Evolutionary conservation across 179 eudicot species (phyloP).

Genomic region (Carnegiea gigantea): DNA sequence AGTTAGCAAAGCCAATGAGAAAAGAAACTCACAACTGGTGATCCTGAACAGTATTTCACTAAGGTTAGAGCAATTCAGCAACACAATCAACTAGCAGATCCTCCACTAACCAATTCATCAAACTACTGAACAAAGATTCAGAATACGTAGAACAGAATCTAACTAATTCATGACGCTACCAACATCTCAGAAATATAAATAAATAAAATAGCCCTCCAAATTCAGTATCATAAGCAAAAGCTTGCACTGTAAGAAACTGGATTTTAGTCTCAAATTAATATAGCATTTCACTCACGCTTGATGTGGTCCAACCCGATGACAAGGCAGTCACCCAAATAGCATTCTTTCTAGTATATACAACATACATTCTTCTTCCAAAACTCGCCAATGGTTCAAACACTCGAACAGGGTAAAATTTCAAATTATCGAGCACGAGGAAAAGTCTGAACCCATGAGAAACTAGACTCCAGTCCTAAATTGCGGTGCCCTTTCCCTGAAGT

Average conservation of each 20-base stretch:
- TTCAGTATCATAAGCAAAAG: neutral
- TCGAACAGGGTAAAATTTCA: neutral
- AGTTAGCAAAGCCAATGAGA: neutral
- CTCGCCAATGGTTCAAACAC: neutral
- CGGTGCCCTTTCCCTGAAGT: neutral
- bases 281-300: neutral
- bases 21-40: neutral
- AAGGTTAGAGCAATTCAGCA: neutral
- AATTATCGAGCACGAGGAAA: neutral
- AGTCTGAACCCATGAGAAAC: neutral
- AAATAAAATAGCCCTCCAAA: neutral
- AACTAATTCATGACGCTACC: neutral
- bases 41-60: neutral
- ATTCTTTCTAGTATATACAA: neutral
- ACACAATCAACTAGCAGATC: neutral
- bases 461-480: neutral
- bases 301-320: neutral
- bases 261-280: neutral
- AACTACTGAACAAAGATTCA: neutral
- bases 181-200: neutral
- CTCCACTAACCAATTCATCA: neutral
- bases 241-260: neutral
- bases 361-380: too few relatives aligned
- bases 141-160: neutral
- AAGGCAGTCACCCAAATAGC: neutral